Evolutionary conservation across 169 alveolate species (phyloP).

Genomic region (Neospora caninum): DNA sequence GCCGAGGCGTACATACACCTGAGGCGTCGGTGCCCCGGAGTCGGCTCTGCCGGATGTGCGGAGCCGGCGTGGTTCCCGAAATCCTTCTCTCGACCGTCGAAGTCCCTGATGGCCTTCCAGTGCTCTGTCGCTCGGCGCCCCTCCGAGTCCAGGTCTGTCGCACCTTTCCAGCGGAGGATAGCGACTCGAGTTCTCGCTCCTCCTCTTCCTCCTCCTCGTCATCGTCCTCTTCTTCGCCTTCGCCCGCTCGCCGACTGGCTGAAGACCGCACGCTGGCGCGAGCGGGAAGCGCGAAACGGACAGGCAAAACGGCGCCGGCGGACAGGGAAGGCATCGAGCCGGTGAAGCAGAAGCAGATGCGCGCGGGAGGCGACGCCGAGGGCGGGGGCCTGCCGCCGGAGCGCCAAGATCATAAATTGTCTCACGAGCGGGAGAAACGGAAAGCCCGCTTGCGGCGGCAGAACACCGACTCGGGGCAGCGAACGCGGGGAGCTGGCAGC

Average conservation of each 20-base stretch:
- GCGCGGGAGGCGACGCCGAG: neutral
- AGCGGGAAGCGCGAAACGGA: no score
- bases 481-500: no score
- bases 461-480: neutral
- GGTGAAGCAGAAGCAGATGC: neutral
- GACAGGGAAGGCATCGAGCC: neutral
- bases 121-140: neutral
- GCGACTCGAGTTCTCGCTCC: neutral
- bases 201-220: constrained; percentile 21
- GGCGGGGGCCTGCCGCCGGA: neutral
- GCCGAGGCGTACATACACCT: neutral
- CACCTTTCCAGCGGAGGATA: neutral
- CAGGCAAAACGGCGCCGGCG: neutral
- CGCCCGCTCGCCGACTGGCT: neutral
- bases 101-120: neutral
- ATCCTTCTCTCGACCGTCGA: constrained; percentile 16
- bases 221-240: neutral
- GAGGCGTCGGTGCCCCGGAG: neutral
- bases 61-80: neutral
- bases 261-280: neutral
- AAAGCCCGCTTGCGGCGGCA: no score
- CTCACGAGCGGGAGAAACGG: no score
- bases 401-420: no score
- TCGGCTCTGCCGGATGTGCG: constrained; percentile 13
- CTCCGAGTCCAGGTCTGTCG: constrained; percentile 8